Evolutionary conservation across 2,329 filamentous ascomycete genomes (phyloP).

Genomic region (Botrytis deweyae): DNA sequence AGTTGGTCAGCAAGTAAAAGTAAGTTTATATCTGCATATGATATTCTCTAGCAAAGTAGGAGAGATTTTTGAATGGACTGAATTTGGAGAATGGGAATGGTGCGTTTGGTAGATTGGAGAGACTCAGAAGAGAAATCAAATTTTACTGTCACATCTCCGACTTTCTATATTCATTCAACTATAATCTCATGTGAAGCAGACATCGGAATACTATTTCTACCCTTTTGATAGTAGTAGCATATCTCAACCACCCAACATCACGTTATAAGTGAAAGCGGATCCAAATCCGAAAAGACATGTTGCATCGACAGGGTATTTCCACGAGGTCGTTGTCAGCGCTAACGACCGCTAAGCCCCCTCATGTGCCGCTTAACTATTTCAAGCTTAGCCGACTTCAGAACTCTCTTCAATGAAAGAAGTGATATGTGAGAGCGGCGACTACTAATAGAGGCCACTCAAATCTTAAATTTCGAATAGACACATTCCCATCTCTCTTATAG

Average conservation of each 20-base stretch:
- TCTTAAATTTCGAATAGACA: background rate
- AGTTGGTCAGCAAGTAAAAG: background rate
- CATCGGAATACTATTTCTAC: background rate
- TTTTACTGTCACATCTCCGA: background rate
- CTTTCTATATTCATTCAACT: background rate
- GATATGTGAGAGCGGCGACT: background rate
- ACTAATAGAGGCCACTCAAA: background rate
- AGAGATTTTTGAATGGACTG: background rate
- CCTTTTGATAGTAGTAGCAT: background rate
- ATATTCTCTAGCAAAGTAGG: background rate
- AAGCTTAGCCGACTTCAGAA: background rate
- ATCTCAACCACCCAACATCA: background rate
- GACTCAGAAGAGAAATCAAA: no score
- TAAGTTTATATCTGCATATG: background rate
- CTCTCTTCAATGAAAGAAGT: background rate
- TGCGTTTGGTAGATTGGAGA: background rate
- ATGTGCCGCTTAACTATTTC: background rate
- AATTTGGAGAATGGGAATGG: background rate
- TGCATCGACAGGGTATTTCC: background rate
- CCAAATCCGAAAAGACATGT: background rate
- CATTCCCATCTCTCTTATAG: background rate
- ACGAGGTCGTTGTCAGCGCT: background rate
- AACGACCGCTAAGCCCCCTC: background rate
- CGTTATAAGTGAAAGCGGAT: background rate
- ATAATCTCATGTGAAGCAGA: background rate